Evolutionary conservation across 2,329 filamentous ascomycete species (phyloP).

Genomic region (Aspergillus costaricaensis): DNA sequence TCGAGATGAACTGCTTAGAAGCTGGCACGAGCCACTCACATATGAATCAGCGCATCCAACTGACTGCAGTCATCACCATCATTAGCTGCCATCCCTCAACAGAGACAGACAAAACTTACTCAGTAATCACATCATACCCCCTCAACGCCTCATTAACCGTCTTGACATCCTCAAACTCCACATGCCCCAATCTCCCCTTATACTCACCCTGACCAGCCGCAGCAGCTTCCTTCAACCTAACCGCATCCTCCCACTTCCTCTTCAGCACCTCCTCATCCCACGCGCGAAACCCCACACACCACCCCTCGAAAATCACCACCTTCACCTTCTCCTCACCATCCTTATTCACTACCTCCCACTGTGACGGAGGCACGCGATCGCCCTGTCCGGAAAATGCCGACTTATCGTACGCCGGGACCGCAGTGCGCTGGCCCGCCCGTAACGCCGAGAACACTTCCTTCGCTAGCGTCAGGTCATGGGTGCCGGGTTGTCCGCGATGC

Average conservation of each 20-base stretch:
- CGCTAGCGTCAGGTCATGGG: constrained; percentile 73
- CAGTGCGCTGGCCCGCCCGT: constrained; percentile 52
- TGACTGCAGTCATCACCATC: constrained; percentile 33
- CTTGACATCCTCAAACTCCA: constrained; percentile 57
- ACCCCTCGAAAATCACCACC: constrained; percentile 83
- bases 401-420: constrained; percentile 81
- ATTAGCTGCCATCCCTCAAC: constrained; percentile 16
- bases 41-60: constrained; percentile 66
- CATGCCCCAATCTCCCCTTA: constrained; percentile 54
- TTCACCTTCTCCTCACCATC: constrained; percentile 44
- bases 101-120: constrained; percentile 35
- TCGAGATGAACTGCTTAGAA: no score
- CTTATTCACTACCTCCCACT: constrained; percentile 61
- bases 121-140: constrained; percentile 61
- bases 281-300: constrained; percentile 82
- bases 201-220: constrained; percentile 36
- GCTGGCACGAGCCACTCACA: constrained; percentile 43
- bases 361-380: constrained; percentile 65
- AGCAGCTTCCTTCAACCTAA: constrained; percentile 48
- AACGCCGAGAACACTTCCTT: constrained; percentile 64
- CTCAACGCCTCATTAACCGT: constrained; percentile 62
- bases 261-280: constrained; percentile 58
- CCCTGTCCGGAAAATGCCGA: constrained; percentile 73
- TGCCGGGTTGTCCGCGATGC: constrained; percentile 79
- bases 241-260: constrained; percentile 56